These are phyloP conservation scores for Chaetomidium leptoderma DNA, from an alignment of 495 filamentous ascomycete genomes.

Conservation along the genomic window DNA sequence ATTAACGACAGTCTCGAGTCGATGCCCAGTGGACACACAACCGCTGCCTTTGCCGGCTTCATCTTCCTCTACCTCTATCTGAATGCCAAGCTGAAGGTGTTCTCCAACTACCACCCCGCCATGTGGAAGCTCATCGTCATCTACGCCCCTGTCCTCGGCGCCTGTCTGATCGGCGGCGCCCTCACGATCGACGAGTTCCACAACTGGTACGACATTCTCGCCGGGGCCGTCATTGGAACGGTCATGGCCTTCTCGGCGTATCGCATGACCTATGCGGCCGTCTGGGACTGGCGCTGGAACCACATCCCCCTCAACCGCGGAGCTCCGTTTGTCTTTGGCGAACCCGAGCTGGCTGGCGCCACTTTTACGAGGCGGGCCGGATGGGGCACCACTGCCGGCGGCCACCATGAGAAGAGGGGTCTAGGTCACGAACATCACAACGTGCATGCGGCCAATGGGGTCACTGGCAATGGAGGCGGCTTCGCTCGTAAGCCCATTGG, in stretches of 20 bases:
- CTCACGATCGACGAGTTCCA: conserved; percentile 60
- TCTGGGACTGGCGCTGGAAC: conserved; percentile 58
- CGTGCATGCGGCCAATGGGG: too few species aligned
- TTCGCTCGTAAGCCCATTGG: too few species aligned
- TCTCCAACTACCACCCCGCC: conserved; percentile 52
- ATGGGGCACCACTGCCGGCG: too few species aligned
- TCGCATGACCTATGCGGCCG: conserved; percentile 52
- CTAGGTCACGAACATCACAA: too few species aligned
- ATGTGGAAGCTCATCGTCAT: conserved; percentile 33
- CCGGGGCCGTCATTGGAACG: conserved; percentile 54
- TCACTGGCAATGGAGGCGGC: too few species aligned
- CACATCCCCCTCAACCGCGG: conserved; percentile 43
- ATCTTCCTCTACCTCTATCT: conserved; percentile 56
- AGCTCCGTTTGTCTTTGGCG: not conserved
- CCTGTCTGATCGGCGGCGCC: conserved; percentile 52
- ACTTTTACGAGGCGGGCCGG: conserved; percentile 3
- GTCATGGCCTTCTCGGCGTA: conserved; percentile 54
- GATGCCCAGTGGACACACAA: conserved; percentile 59
- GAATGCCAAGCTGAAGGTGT: conserved; percentile 62
- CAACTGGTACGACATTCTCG: conserved; percentile 57
- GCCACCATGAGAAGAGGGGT: too few species aligned
- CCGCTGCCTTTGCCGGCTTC: conserved; percentile 54
- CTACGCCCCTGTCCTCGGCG: conserved; percentile 51
- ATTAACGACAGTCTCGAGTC: conserved; percentile 49
- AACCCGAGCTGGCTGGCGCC: not conserved